Evolutionary conservation across 768 basidiomycete genomes (phyloP), one percentile per base, ranked within the genome.

Genomic region (Pleurotus ostreatus): DNA sequence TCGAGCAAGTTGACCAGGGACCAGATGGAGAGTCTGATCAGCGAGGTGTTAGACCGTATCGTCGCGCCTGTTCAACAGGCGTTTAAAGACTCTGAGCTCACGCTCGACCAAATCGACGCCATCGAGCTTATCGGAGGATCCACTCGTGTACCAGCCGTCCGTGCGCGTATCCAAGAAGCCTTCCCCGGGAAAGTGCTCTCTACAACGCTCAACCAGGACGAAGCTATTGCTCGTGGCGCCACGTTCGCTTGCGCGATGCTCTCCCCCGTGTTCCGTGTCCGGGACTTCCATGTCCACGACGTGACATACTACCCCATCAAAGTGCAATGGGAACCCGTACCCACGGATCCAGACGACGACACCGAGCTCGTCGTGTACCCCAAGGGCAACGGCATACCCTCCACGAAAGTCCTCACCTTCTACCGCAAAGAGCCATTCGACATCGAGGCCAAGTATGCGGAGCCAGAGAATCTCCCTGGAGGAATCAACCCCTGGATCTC

Each of bases 191-290:
- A 94, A 74, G 56, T 74, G n/a, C 87, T 98, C 61, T 89, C 83
- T 15, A 88, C 88, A 62, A 98, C 97, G 30, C 86, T 96, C 68
- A 99, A 98, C 80, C 93, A 95, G 75, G 97, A 98, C 63, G 97
- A 98, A 76, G 95, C 97, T 58, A 81, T 94, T 63, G 94, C 93
- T 7, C 92, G 96, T 45, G 97, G 96, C 41, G 91, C 94, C 49
- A 98, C 97, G 55, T 97, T 99, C 70, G 86, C 94, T 38, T 98
- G 96, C 68, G 96, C 97, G 25, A 93, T 93, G 79, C 88, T 97
- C 61, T 97, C 94, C 30, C 97, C 97, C 63, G 87, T 94, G 52
- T 99, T 98, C 90, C 90, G 93, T 61, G 96, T 98, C 34, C 89
- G 94, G 61, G 95, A 98, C 60, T 99, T 99, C 80, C 78, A 84